Percentiles rank a stretch among this genome's conserved stretches.
These are phyloP conservation scores for Parascedosporium putredinis DNA, from an alignment of 2,329 filamentous ascomycete species.

Conservation along the genomic window DNA sequence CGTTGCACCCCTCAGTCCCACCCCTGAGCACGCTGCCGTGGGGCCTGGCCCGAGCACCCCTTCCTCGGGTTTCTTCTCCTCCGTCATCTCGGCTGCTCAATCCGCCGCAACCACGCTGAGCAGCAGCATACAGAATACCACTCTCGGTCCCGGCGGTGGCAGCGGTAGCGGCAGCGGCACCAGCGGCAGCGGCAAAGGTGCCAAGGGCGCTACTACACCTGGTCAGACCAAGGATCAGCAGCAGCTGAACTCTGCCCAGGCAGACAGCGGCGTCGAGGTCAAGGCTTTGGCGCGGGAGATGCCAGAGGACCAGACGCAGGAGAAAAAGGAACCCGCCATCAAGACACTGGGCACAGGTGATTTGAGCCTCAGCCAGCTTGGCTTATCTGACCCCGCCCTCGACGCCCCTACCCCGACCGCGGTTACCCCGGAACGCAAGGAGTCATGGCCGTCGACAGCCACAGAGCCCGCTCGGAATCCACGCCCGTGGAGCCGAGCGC, in stretches of 20 bases:
- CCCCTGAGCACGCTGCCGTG: slow-evolving; percentile 42
- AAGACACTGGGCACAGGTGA: slow-evolving; percentile 85
- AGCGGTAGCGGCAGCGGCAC: too few species aligned
- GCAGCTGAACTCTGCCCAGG: not conserved
- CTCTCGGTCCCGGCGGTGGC: slow-evolving; percentile 34
- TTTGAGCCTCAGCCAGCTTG: slow-evolving; percentile 78
- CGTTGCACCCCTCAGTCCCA: slow-evolving; percentile 63
- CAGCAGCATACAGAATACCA: slow-evolving; percentile 61
- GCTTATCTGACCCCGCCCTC: slow-evolving; percentile 51
- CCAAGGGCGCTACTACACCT: not conserved
- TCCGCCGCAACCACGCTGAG: slow-evolving; percentile 72
- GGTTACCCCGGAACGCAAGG: not conserved
- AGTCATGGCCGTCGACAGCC: slow-evolving; percentile 32
- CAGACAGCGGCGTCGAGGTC: slow-evolving; percentile 23
- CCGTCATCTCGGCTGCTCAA: slow-evolving; percentile 84
- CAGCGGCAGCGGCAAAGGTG: not conserved
- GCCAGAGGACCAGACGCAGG: slow-evolving; percentile 26
- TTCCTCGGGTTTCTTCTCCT: slow-evolving; percentile 70
- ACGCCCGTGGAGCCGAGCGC: slow-evolving; percentile 38
- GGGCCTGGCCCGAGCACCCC: not conserved
- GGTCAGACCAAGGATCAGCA: not conserved
- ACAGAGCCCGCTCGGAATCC: slow-evolving; percentile 44
- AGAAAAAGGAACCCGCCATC: slow-evolving; percentile 63
- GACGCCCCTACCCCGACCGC: slow-evolving; percentile 1
- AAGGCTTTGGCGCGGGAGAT: slow-evolving; percentile 31